phyloP scores from a whole-genome alignment of 2,329 filamentous ascomycete species.

The Cyphellophora attinorum region DNA sequence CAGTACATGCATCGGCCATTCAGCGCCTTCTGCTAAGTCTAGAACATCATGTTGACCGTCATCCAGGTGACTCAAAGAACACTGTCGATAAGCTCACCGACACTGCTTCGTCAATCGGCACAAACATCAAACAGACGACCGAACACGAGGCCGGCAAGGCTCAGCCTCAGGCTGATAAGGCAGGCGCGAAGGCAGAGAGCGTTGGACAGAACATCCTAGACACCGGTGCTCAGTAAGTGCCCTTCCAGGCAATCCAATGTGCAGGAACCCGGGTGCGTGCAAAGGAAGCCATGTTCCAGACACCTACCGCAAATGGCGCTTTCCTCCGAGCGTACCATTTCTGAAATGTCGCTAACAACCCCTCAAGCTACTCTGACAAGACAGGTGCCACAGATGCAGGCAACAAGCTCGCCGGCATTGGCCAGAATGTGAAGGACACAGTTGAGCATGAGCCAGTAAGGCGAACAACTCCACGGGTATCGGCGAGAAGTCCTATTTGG shows the following conservation, averaged over 20 bases:
- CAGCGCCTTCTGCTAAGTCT: too few species aligned
- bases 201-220: background rate
- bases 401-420: constrained; percentile 1
- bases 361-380: constrained; percentile 5
- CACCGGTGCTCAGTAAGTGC: background rate
- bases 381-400: background rate
- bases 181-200: background rate
- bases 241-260: too few species aligned
- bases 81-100: constrained; percentile 41
- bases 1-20: background rate
- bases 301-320: too few species aligned
- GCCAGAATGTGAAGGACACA: constrained; percentile 9
- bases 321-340: too few species aligned
- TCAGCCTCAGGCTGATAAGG: background rate
- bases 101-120: constrained; percentile 25
- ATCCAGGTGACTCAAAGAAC: constrained; percentile 49
- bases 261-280: too few species aligned
- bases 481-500: constrained; percentile 5
- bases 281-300: too few species aligned
- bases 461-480: too few species aligned
- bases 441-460: background rate
- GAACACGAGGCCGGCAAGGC: background rate
- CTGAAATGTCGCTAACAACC: constrained; percentile 4
- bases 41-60: too few species aligned
- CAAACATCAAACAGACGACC: background rate